Base-by-base conservation (phyloP, 371 early-diverging fungal species). In the Sporodiniella umbellata region DNA sequence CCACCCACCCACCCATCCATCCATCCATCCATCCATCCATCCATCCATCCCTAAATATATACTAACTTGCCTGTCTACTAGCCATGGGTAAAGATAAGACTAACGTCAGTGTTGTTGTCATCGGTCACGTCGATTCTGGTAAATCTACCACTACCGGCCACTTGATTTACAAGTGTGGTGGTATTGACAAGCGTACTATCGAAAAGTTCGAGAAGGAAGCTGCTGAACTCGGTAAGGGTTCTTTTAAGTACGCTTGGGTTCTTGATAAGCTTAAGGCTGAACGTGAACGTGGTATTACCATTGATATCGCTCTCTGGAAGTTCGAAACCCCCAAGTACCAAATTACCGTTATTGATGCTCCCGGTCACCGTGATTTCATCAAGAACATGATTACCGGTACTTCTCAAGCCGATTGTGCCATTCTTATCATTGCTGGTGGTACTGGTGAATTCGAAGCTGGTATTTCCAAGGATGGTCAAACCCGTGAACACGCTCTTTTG, bases 311-410 rank as follows among this genome's bases (percentile, higher is more conserved):
- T 69, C 88, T 89, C 78, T 93, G 95, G 87, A 90, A 90, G 85
- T 97, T 99, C 91, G 94, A 95, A 72, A 92, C 98, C 62, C 86
- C 89, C 79, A 91, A 91, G 85, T 92, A 84, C 86, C 76, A 88
- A 73, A 89, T 94, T 64, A 94, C 95, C 72, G 89, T 95, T 81
- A 93, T 95, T 77, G 96, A 95, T 77, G 96, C 98, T 65, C 99
- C 99, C 48, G 99, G 99, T 45, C 99, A 99, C 86, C 90, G 96
- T 78, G 94, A 95, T 79, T 99, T 95, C 86, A 95, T 99, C 82
- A 90, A 93, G 85, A 98, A 95, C 93, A 98, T 99, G 98, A 96
- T 99, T 68, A 92, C 93, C 69, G 98, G 97, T 79, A 94, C 98
- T 57, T 92, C 93, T 69, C 95, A 92, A 63, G 83, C 65, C 35